phyloP scores from a whole-genome alignment of 2,329 filamentous ascomycete genomes.

The Colletotrichum sidae region DNA sequence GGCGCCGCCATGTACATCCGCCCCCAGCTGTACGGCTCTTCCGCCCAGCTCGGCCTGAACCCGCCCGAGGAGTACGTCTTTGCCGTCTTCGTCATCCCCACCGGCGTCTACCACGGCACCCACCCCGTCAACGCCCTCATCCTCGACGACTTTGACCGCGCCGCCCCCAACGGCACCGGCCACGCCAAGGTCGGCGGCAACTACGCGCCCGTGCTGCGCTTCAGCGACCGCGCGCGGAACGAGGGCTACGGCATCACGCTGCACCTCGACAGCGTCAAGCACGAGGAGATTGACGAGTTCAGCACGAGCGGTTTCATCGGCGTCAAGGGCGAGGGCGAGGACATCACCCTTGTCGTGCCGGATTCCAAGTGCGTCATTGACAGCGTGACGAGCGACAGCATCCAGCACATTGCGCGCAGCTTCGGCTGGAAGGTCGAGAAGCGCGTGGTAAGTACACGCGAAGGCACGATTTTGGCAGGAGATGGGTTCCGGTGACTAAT shows the following conservation, averaged over 20 bases:
- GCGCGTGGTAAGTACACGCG: slow-evolving; percentile 64
- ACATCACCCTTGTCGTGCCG: slow-evolving; percentile 83
- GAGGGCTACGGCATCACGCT: slow-evolving; percentile 94
- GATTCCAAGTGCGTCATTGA: slow-evolving; percentile 90
- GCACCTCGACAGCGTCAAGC: slow-evolving; percentile 87
- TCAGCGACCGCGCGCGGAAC: slow-evolving; percentile 82
- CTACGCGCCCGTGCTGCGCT: slow-evolving; percentile 90
- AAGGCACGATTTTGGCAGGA: not conserved
- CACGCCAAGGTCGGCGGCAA: slow-evolving; percentile 96
- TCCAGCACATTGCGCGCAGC: slow-evolving; percentile 78
- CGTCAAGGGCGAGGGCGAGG: slow-evolving; percentile 66
- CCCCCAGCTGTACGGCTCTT: slow-evolving; percentile 87
- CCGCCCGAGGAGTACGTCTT: slow-evolving; percentile 95
- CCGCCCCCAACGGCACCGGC: slow-evolving; percentile 91
- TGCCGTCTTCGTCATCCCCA: slow-evolving; percentile 89
- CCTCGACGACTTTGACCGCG: slow-evolving; percentile 91
- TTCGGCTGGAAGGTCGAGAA: slow-evolving; percentile 89
- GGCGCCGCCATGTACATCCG: slow-evolving; percentile 94
- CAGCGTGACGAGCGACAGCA: slow-evolving; percentile 84
- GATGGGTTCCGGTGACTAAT: not conserved
- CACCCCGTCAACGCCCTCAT: slow-evolving; percentile 89
- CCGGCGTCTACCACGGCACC: slow-evolving; percentile 92
- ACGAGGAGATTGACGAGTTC: slow-evolving; percentile 94
- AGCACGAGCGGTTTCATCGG: slow-evolving; percentile 95
- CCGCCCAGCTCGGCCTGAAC: slow-evolving; percentile 85